Percentiles rank a stretch among this genome's conserved stretches.
These are phyloP conservation scores for Triglochin maritima DNA, from an alignment of 106 monocot species.

Conservation along the genomic window DNA sequence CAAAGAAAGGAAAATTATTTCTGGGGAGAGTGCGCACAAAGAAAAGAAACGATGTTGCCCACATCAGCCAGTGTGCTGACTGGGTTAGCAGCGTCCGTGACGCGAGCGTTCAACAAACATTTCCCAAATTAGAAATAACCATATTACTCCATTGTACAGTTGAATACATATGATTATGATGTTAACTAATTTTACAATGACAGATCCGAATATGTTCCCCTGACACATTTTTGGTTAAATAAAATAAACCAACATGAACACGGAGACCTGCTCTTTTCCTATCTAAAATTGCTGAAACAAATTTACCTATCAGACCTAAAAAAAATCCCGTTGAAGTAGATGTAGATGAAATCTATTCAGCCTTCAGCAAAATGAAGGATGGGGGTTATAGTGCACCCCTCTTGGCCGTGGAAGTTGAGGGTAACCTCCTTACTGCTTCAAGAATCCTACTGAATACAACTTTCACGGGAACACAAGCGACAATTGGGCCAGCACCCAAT, in stretches of 20 bases:
- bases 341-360: background rate
- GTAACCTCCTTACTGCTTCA: conserved; percentile 18
- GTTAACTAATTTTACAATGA: conserved; percentile 5
- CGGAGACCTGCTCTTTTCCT: background rate
- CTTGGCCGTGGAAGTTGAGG: background rate
- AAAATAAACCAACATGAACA: conserved; percentile 3
- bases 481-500: conserved; percentile 4
- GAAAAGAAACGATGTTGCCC: too few species aligned
- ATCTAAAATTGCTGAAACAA: background rate
- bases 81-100: too few species aligned
- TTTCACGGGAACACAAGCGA: conserved; percentile 29
- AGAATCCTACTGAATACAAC: conserved; percentile 31
- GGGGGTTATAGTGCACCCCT: background rate
- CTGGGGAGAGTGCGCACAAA: too few species aligned
- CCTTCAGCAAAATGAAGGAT: background rate
- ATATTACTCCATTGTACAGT: background rate
- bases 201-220: background rate
- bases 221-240: conserved; percentile 1
- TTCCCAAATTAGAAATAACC: too few species aligned
- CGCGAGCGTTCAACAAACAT: too few species aligned
- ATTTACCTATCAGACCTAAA: too few species aligned
- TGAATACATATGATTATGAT: background rate
- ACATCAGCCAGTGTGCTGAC: too few species aligned
- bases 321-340: too few species aligned
- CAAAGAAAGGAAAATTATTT: too few species aligned